phyloP scores from a whole-genome alignment of 768 basidiomycete genomes.

The Tubosaeta sp. region DNA sequence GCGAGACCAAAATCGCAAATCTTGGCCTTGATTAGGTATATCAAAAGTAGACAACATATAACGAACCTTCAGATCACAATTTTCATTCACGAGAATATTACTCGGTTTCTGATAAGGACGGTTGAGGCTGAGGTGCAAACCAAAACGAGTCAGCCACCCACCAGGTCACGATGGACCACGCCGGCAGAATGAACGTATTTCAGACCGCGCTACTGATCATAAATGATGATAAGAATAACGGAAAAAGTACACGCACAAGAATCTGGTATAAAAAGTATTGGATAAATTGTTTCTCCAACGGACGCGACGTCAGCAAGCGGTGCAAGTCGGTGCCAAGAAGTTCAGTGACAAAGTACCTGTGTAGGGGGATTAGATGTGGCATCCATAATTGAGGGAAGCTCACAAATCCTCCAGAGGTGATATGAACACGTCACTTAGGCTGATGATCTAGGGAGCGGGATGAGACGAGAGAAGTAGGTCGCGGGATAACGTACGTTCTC shows the following conservation, averaged over 20 bases:
- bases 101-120: conserved; percentile 75
- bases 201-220: conserved; percentile 69
- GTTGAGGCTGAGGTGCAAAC: not conserved
- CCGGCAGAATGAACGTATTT: conserved; percentile 99
- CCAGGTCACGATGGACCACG: conserved; percentile 95
- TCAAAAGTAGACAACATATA: not conserved
- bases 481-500: conserved; percentile 70
- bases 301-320: conserved; percentile 91
- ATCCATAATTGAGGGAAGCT: conserved; percentile 27
- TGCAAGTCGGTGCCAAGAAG: conserved; percentile 97
- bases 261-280: conserved; percentile 99
- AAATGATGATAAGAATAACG: conserved; percentile 5
- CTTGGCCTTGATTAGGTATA: conserved; percentile 35
- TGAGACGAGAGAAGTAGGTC: conserved; percentile 1
- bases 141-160: conserved; percentile 32
- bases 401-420: conserved; percentile 98
- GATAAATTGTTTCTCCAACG: conserved; percentile 99
- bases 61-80: conserved; percentile 92
- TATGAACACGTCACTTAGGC: conserved; percentile 97
- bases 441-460: conserved; percentile 73
- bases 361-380: not conserved
- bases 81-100: conserved; percentile 99
- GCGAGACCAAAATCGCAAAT: conserved; percentile 99
- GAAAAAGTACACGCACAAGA: conserved; percentile 51
- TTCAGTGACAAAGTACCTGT: conserved; percentile 97